phyloP scores from a whole-genome alignment of 345 rosid species.

The Gynandropsis gynandra region DNA sequence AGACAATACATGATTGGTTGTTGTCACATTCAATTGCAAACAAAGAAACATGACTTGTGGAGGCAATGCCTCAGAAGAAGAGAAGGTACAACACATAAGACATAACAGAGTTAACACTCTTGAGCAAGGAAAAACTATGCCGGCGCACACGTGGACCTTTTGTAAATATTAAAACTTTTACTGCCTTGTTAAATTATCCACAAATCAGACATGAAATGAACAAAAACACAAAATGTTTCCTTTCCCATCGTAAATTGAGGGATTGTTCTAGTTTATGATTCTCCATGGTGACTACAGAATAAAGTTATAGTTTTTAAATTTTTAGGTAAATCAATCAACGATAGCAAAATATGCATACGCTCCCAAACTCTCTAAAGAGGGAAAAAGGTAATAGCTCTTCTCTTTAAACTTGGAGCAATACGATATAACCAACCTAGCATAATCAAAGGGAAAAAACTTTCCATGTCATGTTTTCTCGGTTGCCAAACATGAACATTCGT shows the following conservation, averaged over 20 bases:
- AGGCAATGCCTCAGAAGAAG: not conserved
- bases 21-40: not conserved
- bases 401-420: slow-evolving; percentile 6
- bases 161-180: slow-evolving; percentile 11
- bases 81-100: not conserved
- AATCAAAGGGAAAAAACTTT: slow-evolving; percentile 10
- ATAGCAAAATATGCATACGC: slow-evolving; percentile 2
- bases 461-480: not conserved
- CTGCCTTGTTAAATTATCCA: slow-evolving; percentile 7
- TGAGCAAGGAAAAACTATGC: slow-evolving; percentile 9
- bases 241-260: not conserved
- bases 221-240: not conserved
- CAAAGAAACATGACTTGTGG: too few species aligned
- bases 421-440: not conserved
- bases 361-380: slow-evolving; percentile 5
- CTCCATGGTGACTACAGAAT: slow-evolving; percentile 6
- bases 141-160: slow-evolving; percentile 21
- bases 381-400: not conserved
- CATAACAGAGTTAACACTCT: not conserved
- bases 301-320: slow-evolving; percentile 5
- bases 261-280: not conserved
- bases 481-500: slow-evolving; percentile 1
- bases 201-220: not conserved
- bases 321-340: slow-evolving; percentile 4
- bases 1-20: not conserved